phyloP scores from a whole-genome alignment of 768 basidiomycete species.

The Panaeolus cyanescens region DNA sequence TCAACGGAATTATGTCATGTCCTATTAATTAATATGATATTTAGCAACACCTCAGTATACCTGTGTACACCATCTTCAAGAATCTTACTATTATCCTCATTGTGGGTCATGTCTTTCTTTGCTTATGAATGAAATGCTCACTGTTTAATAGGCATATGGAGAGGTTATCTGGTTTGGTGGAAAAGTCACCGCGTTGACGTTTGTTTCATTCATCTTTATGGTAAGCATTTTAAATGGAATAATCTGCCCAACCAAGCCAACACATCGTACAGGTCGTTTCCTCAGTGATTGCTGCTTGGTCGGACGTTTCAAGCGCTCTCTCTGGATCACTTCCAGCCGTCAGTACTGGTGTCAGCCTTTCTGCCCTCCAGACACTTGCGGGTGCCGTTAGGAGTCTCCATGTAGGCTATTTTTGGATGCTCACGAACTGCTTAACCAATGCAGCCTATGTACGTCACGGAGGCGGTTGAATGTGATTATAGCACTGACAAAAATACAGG shows the following conservation, averaged over 20 bases:
- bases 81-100: conserved; percentile 99
- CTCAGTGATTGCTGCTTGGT: conserved; percentile 95
- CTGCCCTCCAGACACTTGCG: conserved; percentile 41
- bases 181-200: conserved; percentile 81
- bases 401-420: conserved; percentile 96
- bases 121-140: conserved; percentile 3
- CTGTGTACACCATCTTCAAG: conserved; percentile 99
- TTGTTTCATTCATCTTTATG: conserved; percentile 92
- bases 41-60: conserved; percentile 96
- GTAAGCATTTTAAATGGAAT: conserved; percentile 38
- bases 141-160: conserved; percentile 79
- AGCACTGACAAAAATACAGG: conserved; percentile 44
- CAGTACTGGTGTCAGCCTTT: conserved; percentile 33
- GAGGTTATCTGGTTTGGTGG: conserved; percentile 98
- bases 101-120: conserved; percentile 43
- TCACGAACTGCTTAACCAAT: conserved; percentile 86
- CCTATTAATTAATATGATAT: neutral
- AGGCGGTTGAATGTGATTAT: neutral
- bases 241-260: neutral
- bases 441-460: conserved; percentile 78
- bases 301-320: conserved; percentile 66
- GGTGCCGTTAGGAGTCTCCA: conserved; percentile 55
- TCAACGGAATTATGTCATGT: neutral
- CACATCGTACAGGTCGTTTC: conserved; percentile 69
- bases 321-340: conserved; percentile 35